Evolutionary conservation across 2,329 filamentous ascomycete species (phyloP).

Genomic region (Blumeria hordei): DNA sequence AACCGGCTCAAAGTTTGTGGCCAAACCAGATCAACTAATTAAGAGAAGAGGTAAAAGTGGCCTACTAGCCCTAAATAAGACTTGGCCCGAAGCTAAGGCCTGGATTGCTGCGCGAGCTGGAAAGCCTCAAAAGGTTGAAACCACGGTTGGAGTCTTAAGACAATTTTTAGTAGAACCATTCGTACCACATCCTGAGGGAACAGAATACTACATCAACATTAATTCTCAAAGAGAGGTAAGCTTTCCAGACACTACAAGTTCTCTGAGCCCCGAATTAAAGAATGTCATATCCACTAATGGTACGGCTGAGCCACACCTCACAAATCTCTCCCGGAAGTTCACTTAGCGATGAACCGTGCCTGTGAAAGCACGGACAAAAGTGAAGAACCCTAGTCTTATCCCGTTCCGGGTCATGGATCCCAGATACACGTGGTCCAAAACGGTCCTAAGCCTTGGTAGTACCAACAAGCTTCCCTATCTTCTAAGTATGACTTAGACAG

Average conservation of each 20-base stretch:
- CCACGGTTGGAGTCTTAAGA: constrained; percentile 64
- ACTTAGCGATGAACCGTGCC: no score
- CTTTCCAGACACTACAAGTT: constrained; percentile 20
- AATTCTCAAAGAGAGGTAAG: constrained; percentile 94
- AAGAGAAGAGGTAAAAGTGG: constrained; percentile 99
- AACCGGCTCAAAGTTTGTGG: constrained; percentile 73
- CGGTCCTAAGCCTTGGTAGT: no score
- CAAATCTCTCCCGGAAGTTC: no score
- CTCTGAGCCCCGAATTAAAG: no score
- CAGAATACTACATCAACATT: constrained; percentile 99
- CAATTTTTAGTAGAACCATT: constrained; percentile 98
- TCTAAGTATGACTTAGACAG: no score
- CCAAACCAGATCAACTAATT: constrained; percentile 98
- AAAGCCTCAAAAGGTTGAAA: constrained; percentile 85
- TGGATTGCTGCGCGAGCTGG: constrained; percentile 86
- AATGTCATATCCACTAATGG: no score
- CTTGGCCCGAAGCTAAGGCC: constrained; percentile 76
- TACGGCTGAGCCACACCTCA: no score
- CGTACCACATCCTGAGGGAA: constrained; percentile 81
- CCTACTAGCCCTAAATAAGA: constrained; percentile 87
- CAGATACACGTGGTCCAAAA: no score
- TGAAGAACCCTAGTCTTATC: no score
- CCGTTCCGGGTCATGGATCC: no score
- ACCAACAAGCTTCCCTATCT: no score
- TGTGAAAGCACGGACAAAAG: no score